These are phyloP conservation scores for Cytospora schulzeri DNA, from an alignment of 2,329 filamentous ascomycete species.

Conservation along the genomic window DNA sequence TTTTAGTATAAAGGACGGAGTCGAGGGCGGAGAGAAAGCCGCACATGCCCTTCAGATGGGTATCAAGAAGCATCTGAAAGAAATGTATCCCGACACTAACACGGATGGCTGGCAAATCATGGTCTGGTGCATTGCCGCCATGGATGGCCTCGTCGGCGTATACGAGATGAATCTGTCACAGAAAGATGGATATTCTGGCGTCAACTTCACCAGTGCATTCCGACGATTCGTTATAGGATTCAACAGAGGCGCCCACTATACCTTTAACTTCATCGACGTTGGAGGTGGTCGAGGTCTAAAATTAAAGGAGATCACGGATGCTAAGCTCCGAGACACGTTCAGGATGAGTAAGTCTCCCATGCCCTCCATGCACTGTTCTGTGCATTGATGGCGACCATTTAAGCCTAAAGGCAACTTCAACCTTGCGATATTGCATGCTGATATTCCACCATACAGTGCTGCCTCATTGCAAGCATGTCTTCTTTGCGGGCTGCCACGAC, in stretches of 20 bases:
- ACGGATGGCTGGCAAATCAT: constrained; percentile 2
- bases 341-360: background rate
- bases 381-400: too few relatives aligned
- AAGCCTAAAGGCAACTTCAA: too few relatives aligned
- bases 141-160: background rate
- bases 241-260: constrained; percentile 9
- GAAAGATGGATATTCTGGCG: background rate
- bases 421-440: background rate
- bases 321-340: background rate
- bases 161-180: background rate
- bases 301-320: constrained; percentile 9
- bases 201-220: background rate
- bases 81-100: background rate
- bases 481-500: constrained; percentile 11
- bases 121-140: background rate
- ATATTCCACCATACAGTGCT: background rate
- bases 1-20: background rate
- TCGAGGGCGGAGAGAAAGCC: constrained; percentile 1
- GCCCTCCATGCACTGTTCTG: too few relatives aligned
- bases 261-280: background rate
- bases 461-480: constrained; percentile 9
- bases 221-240: constrained; percentile 5
- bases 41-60: background rate
- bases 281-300: background rate
- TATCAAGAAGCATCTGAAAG: background rate